Evolutionary conservation across 352 stramenopile species (phyloP).

Genomic region (Phytophthora sojae): DNA sequence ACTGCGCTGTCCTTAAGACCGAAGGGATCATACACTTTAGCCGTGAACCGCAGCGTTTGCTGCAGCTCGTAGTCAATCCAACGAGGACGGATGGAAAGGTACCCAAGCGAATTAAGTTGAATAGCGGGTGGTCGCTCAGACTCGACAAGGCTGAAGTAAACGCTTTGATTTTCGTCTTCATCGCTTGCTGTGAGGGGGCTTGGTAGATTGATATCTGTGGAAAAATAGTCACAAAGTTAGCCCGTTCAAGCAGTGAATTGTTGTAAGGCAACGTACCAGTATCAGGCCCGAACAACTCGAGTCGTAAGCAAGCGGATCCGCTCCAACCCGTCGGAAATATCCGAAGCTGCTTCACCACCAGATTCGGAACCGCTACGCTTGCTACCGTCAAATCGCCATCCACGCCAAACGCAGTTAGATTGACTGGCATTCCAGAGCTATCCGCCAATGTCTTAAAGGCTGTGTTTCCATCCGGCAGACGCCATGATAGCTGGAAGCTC

Average conservation of each 20-base stretch:
- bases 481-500: slow-evolving; percentile 25
- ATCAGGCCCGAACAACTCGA: slow-evolving; percentile 59
- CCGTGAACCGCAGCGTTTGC: slow-evolving; percentile 17
- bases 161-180: slow-evolving; percentile 16
- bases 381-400: not conserved
- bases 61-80: slow-evolving; percentile 47
- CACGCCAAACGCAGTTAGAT: slow-evolving; percentile 10
- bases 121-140: slow-evolving; percentile 33
- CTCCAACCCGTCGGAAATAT: slow-evolving; percentile 53
- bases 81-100: slow-evolving; percentile 28
- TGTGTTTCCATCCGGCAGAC: slow-evolving; percentile 1
- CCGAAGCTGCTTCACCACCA: slow-evolving; percentile 45
- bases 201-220: slow-evolving; percentile 15
- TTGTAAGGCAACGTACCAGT: slow-evolving; percentile 32
- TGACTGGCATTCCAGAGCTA: not conserved
- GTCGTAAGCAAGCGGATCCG: slow-evolving; percentile 42
- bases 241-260: too few relatives aligned
- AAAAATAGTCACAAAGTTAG: too few relatives aligned
- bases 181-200: slow-evolving; percentile 17
- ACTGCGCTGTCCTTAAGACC: slow-evolving; percentile 22
- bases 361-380: slow-evolving; percentile 25
- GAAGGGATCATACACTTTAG: slow-evolving; percentile 33
- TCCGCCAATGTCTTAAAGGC: slow-evolving; percentile 13
- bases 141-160: slow-evolving; percentile 28
- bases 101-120: slow-evolving; percentile 32